phyloP scores from a whole-genome alignment of 2,329 filamentous ascomycete genomes.

The Zopfia rhizophila region DNA sequence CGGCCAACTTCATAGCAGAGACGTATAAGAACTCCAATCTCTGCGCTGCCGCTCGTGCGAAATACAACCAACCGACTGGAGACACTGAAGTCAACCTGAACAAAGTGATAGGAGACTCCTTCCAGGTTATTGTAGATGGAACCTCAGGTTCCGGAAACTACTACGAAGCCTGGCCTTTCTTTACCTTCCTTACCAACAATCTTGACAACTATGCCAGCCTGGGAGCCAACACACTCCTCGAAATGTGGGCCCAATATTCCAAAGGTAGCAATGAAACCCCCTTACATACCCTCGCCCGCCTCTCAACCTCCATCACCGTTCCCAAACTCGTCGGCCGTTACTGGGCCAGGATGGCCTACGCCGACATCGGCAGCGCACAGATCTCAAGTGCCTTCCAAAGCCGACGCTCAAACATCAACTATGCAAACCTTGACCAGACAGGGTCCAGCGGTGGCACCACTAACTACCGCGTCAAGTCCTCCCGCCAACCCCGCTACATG shows the following conservation, averaged over 20 bases:
- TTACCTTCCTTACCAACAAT: slow-evolving; percentile 61
- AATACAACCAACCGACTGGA: slow-evolving; percentile 48
- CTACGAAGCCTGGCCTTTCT: slow-evolving; percentile 64
- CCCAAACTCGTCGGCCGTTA: slow-evolving; percentile 59
- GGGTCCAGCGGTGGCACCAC: slow-evolving; percentile 38
- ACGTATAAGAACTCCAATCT: slow-evolving; percentile 58
- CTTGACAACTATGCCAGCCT: slow-evolving; percentile 52
- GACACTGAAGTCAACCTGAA: slow-evolving; percentile 55
- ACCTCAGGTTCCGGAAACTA: slow-evolving; percentile 56
- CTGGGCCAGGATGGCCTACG: slow-evolving; percentile 65
- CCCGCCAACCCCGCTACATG: slow-evolving; percentile 59
- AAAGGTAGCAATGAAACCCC: slow-evolving; percentile 61
- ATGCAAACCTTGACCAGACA: slow-evolving; percentile 57
- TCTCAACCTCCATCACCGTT: slow-evolving; percentile 47
- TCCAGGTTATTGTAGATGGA: slow-evolving; percentile 62
- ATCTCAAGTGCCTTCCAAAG: slow-evolving; percentile 51
- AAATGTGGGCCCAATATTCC: slow-evolving; percentile 54
- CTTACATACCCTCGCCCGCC: slow-evolving; percentile 58
- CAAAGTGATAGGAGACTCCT: slow-evolving; percentile 59
- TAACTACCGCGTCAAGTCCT: slow-evolving; percentile 55
- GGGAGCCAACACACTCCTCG: slow-evolving; percentile 26
- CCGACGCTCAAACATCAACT: slow-evolving; percentile 52
- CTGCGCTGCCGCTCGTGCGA: slow-evolving; percentile 51
- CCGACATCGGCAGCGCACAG: slow-evolving; percentile 59
- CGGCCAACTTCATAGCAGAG: slow-evolving; percentile 63